These are phyloP conservation scores for Cryoendolithus antarcticus DNA, from an alignment of 2,329 filamentous ascomycete species.

Conservation along the genomic window DNA sequence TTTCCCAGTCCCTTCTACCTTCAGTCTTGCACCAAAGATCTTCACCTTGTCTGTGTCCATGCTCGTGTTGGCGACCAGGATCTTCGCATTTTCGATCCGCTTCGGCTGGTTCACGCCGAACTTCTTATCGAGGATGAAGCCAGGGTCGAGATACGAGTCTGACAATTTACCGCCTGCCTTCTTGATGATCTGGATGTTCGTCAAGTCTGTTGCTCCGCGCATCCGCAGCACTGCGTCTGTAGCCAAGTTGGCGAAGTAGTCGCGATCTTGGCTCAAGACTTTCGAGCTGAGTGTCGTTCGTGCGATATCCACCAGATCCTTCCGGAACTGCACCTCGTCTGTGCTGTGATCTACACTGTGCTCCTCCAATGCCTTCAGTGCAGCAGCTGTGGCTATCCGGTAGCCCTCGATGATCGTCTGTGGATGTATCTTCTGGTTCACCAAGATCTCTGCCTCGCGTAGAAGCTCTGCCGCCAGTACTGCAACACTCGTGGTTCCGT, in stretches of 20 bases:
- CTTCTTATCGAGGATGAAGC: constrained; percentile 98
- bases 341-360: constrained; percentile 83
- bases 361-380: constrained; percentile 70
- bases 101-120: constrained; percentile 98
- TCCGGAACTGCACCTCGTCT: constrained; percentile 69
- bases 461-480: constrained; percentile 91
- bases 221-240: constrained; percentile 84
- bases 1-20: constrained; percentile 92
- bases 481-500: constrained; percentile 95
- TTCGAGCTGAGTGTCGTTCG: constrained; percentile 95
- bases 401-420: constrained; percentile 99
- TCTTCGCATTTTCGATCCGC: constrained; percentile 94
- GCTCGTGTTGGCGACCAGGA: constrained; percentile 90
- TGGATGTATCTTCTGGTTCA: constrained; percentile 96
- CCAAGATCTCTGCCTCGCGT: constrained; percentile 90
- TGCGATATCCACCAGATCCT: constrained; percentile 81
- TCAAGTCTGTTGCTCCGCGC: constrained; percentile 82
- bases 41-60: constrained; percentile 99
- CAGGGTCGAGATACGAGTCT: constrained; percentile 94
- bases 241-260: constrained; percentile 81
- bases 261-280: constrained; percentile 83
- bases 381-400: constrained; percentile 87
- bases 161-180: constrained; percentile 95
- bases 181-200: constrained; percentile 98
- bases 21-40: constrained; percentile 94